phyloP scores from a whole-genome alignment of 768 basidiomycete genomes.

The Auriscalpium vulgare region DNA sequence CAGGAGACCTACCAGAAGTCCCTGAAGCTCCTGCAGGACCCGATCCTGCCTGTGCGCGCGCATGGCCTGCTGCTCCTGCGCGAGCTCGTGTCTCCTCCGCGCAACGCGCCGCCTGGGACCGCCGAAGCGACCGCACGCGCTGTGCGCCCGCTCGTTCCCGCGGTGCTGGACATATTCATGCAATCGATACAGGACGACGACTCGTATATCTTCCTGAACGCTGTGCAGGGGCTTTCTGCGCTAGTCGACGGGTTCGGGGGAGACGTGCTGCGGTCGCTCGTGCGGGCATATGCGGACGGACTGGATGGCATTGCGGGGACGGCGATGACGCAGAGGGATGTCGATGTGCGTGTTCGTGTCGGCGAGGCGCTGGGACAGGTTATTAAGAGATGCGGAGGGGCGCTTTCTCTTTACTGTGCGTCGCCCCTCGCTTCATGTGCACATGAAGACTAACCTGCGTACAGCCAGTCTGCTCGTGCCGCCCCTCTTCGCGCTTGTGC shows the following conservation, averaged over 20 bases:
- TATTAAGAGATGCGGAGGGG: slow-evolving; percentile 62
- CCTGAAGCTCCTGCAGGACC: slow-evolving; percentile 81
- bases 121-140: slow-evolving; percentile 19
- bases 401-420: slow-evolving; percentile 61
- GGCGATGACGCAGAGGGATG: slow-evolving; percentile 46
- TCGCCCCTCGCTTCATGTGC: slow-evolving; percentile 11
- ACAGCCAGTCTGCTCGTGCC: slow-evolving; percentile 70
- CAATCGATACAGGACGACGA: slow-evolving; percentile 85
- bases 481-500: slow-evolving; percentile 54
- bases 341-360: slow-evolving; percentile 67
- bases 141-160: slow-evolving; percentile 65
- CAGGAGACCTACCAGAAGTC: slow-evolving; percentile 81
- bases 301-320: slow-evolving; percentile 42
- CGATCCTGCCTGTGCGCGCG: slow-evolving; percentile 87
- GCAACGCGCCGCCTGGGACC: slow-evolving; percentile 2
- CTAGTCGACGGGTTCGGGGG: slow-evolving; percentile 75
- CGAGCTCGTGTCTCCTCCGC: slow-evolving; percentile 51
- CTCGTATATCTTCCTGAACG: slow-evolving; percentile 91
- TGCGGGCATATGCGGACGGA: slow-evolving; percentile 56
- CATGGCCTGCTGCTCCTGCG: slow-evolving; percentile 83
- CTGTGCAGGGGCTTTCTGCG: slow-evolving; percentile 80
- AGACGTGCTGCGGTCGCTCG: slow-evolving; percentile 58
- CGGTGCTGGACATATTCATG: slow-evolving; percentile 81
- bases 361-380: slow-evolving; percentile 83
- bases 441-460: background rate